These are phyloP conservation scores for Ophiostoma tasmaniense DNA, from an alignment of 2,329 filamentous ascomycete genomes.

Conservation along the genomic window DNA sequence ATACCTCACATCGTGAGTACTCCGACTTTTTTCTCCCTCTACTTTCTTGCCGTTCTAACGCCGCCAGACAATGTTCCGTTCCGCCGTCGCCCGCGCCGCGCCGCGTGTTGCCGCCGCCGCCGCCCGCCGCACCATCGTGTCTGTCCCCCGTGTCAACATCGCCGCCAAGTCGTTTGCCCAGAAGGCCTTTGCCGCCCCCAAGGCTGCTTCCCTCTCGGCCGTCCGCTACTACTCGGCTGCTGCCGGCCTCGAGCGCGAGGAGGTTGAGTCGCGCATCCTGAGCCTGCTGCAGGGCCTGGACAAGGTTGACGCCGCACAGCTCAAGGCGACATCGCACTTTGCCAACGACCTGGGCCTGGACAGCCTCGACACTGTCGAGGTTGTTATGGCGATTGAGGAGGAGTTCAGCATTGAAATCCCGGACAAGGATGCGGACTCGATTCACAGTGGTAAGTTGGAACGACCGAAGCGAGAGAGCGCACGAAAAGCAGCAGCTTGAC, in stretches of 20 bases:
- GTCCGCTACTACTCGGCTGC: conserved; percentile 81
- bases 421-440: conserved; percentile 90
- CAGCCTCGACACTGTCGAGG: conserved; percentile 96
- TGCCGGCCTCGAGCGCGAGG: conserved; percentile 53
- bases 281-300: conserved; percentile 93
- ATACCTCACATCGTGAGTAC: background rate
- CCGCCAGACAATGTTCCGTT: conserved; percentile 70
- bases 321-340: conserved; percentile 80
- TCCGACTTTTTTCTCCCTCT: background rate
- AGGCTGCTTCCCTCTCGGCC: conserved; percentile 45
- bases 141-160: background rate
- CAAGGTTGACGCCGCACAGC: conserved; percentile 79
- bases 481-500: too few relatives aligned
- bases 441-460: conserved; percentile 73
- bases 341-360: conserved; percentile 94
- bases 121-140: conserved; percentile 34
- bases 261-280: conserved; percentile 87
- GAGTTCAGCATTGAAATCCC: conserved; percentile 89
- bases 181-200: background rate
- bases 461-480: background rate
- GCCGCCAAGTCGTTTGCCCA: background rate
- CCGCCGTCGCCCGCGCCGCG: conserved; percentile 47
- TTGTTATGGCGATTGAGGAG: conserved; percentile 99
- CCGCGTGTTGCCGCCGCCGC: conserved; percentile 50
- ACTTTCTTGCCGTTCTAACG: background rate